Percentiles rank a stretch among this genome's conserved stretches.
phyloP scores from a whole-genome alignment of 1,284 basidiomycete species.

The Ceratobasidium sp. region DNA sequence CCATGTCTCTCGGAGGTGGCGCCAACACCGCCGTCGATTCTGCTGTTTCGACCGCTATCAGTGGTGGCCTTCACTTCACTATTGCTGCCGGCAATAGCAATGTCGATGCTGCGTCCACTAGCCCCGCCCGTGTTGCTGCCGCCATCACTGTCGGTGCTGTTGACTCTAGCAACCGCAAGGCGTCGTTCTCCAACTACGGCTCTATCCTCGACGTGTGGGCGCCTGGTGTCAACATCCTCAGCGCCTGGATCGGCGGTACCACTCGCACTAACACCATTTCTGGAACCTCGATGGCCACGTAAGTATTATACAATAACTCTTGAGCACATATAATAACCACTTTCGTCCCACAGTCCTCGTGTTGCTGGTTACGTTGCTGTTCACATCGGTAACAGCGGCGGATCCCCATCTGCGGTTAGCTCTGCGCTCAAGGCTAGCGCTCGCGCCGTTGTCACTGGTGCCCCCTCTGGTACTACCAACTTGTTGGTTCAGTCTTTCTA shows the following conservation, averaged over 20 bases:
- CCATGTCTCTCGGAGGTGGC: conserved; percentile 47
- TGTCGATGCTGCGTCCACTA: conserved; percentile 60
- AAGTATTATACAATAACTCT: no score
- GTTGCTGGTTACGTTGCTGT: conserved; percentile 46
- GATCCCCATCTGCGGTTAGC: conserved; percentile 18
- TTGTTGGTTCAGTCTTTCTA: neutral
- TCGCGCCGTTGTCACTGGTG: conserved; percentile 12
- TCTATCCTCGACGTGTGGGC: conserved; percentile 52
- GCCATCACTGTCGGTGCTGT: conserved; percentile 92
- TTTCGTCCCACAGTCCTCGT: conserved; percentile 1
- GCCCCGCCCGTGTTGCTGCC: conserved; percentile 72
- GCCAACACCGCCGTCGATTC: conserved; percentile 48
- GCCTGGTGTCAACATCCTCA: conserved; percentile 79
- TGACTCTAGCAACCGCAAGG: conserved; percentile 78
- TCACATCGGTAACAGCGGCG: neutral
- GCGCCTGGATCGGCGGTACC: conserved; percentile 76
- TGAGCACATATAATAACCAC: no score
- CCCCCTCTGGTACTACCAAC: conserved; percentile 24
- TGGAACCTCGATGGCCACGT: conserved; percentile 76
- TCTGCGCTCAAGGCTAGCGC: conserved; percentile 16
- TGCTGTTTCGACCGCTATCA: conserved; percentile 68
- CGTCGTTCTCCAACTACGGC: conserved; percentile 89
- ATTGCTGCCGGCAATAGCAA: conserved; percentile 89
- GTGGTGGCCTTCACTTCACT: conserved; percentile 90
- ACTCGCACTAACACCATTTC: conserved; percentile 77